Conservation (phyloP, 140 eudicot species). For the Erigeron philadelphicus region DNA sequence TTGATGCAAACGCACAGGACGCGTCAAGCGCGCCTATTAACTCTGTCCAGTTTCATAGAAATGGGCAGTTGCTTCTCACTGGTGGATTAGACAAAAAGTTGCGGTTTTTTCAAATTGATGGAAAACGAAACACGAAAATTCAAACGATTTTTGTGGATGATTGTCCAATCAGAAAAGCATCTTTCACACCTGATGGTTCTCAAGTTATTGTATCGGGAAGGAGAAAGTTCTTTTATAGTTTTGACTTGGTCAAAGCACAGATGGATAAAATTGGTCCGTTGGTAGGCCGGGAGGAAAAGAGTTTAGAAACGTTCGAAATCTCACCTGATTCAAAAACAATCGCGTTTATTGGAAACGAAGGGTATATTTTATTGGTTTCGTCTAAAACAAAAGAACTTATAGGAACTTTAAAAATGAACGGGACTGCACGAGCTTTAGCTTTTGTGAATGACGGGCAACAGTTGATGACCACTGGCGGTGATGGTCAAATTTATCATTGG, state of each 20-base stretch:
- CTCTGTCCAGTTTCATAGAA: constrained; percentile 73
- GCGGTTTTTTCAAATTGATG: constrained; percentile 76
- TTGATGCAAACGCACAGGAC: constrained; percentile 56
- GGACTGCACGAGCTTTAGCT: constrained; percentile 64
- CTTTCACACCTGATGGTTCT: constrained; percentile 73
- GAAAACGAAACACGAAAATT: constrained; percentile 57
- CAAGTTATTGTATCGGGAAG: constrained; percentile 69
- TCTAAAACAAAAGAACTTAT: constrained; percentile 68
- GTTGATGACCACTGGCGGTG: constrained; percentile 69
- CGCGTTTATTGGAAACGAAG: constrained; percentile 79
- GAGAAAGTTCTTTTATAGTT: constrained; percentile 67
- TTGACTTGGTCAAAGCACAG: constrained; percentile 55
- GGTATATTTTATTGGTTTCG: constrained; percentile 64
- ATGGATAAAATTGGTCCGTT: constrained; percentile 64
- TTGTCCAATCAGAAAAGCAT: constrained; percentile 63
- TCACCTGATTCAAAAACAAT: constrained; percentile 78
- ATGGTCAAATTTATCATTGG: constrained; percentile 79
- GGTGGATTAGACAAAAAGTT: constrained; percentile 62
- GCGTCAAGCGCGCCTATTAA: constrained; percentile 46
- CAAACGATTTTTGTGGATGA: constrained; percentile 64
- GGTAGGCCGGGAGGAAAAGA: constrained; percentile 75
- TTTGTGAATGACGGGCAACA: constrained; percentile 53
- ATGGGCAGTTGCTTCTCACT: constrained; percentile 69
- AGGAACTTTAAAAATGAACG: constrained; percentile 77
- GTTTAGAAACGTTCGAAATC: constrained; percentile 66